phyloP scores from a whole-genome alignment of 1,284 basidiomycete genomes.

The Agroathelia rolfsii region DNA sequence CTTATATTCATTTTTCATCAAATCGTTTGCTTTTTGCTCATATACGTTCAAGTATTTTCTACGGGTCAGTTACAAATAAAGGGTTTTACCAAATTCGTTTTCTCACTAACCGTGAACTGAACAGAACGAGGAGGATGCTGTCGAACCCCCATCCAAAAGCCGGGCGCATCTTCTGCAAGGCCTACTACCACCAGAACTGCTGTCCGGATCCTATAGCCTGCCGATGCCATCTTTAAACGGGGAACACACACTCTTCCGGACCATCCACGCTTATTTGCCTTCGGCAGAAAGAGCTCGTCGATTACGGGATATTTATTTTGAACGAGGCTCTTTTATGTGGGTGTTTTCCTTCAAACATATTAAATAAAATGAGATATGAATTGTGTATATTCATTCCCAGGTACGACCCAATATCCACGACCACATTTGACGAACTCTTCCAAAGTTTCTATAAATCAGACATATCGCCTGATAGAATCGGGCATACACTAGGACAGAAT shows the following conservation, averaged over 20 bases:
- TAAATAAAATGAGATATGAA: too few species aligned
- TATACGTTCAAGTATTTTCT: constrained; percentile 48
- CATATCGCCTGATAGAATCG: too few species aligned
- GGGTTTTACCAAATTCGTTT: too few species aligned
- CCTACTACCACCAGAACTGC: too few species aligned
- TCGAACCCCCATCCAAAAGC: constrained; percentile 41
- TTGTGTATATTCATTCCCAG: constrained; percentile 23
- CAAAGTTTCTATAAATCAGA: too few species aligned
- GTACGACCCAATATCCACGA: constrained; percentile 62
- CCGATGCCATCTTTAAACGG: too few species aligned
- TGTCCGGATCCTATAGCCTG: too few species aligned
- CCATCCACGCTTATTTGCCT: too few species aligned
- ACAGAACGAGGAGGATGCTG: constrained; percentile 51
- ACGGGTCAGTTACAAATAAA: constrained; percentile 52
- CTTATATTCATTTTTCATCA: constrained; percentile 7
- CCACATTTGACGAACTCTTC: constrained; percentile 58
- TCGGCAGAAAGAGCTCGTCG: constrained; percentile 44
- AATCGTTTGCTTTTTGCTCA: constrained; percentile 4
- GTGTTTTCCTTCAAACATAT: constrained; percentile 12
- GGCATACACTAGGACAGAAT: too few species aligned
- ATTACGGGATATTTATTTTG: constrained; percentile 55
- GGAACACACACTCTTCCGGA: too few species aligned
- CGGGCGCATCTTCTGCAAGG: constrained; percentile 37
- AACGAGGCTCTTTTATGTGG: constrained; percentile 70
- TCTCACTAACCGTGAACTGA: constrained; percentile 10